Evolutionary conservation across 2,329 filamentous ascomycete species (phyloP).

Genomic region (Phaeoacremonium minimum): DNA sequence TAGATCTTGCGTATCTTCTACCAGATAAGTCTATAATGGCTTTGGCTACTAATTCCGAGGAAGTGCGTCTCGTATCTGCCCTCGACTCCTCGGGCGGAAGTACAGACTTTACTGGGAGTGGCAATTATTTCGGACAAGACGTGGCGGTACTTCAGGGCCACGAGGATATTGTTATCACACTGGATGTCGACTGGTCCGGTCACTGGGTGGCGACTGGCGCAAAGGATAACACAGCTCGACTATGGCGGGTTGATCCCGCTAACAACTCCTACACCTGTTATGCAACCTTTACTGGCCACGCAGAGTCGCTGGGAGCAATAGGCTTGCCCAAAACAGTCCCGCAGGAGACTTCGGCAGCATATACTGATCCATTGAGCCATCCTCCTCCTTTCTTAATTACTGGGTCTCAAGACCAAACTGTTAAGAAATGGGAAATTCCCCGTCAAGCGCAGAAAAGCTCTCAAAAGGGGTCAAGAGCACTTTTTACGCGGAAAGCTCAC

Average conservation of each 20-base stretch:
- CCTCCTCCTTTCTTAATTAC: constrained; percentile 84
- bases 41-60: constrained; percentile 91
- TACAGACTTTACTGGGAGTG: constrained; percentile 12
- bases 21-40: constrained; percentile 78
- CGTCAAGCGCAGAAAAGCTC: constrained; percentile 40
- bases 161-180: constrained; percentile 89
- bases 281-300: constrained; percentile 74
- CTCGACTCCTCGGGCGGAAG: constrained; percentile 28
- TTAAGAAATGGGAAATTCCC: constrained; percentile 89
- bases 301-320: constrained; percentile 89
- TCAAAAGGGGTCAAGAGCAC: constrained; percentile 57
- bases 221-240: constrained; percentile 89
- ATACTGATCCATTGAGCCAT: constrained; percentile 68
- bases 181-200: constrained; percentile 95
- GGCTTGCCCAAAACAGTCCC: constrained; percentile 71
- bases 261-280: constrained; percentile 58
- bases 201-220: constrained; percentile 94
- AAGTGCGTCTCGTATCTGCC: constrained; percentile 81
- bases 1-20: constrained; percentile 85
- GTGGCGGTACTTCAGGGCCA: constrained; percentile 83
- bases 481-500: constrained; percentile 91
- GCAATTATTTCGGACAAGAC: constrained; percentile 81
- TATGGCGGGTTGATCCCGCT: constrained; percentile 81
- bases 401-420: constrained; percentile 89
- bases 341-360: constrained; percentile 63